A percentile compares a stretch with the other conserved stretches of the same genome.
Evolutionary conservation across 306 rosid genomes (phyloP).

Genomic region (Dryas drummondii): DNA sequence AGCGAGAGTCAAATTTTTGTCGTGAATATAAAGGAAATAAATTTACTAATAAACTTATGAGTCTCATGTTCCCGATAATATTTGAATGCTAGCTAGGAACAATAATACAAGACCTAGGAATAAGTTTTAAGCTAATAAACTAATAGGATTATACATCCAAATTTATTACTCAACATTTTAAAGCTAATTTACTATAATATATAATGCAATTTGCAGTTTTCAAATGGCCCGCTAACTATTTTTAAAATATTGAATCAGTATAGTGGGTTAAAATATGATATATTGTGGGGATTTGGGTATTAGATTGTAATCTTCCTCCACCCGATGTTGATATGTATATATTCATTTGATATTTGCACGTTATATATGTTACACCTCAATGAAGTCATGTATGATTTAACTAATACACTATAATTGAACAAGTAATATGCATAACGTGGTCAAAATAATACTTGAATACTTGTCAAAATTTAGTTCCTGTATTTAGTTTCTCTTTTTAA

Average conservation of each 20-base stretch:
- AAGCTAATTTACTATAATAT: background rate
- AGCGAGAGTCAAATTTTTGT: too few relatives aligned
- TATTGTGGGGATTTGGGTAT: background rate
- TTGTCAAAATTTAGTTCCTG: background rate
- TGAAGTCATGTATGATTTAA: background rate
- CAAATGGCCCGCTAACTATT: background rate
- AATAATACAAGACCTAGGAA: background rate
- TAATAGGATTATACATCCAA: too few relatives aligned
- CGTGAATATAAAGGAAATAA: too few relatives aligned
- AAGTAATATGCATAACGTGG: background rate
- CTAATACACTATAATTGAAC: background rate
- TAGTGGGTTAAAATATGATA: background rate
- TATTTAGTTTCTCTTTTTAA: background rate
- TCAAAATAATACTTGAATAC: background rate
- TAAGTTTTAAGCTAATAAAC: too few relatives aligned
- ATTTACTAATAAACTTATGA: too few relatives aligned
- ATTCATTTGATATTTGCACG: background rate
- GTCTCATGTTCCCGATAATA: too few relatives aligned
- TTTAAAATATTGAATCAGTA: background rate
- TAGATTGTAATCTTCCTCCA: background rate
- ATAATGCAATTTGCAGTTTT: background rate
- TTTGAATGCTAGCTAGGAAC: background rate
- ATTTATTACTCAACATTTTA: too few relatives aligned
- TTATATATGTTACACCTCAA: background rate
- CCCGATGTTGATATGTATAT: background rate